Evolutionary conservation across 768 basidiomycete genomes (phyloP).

Genomic region (Suillus paluster): DNA sequence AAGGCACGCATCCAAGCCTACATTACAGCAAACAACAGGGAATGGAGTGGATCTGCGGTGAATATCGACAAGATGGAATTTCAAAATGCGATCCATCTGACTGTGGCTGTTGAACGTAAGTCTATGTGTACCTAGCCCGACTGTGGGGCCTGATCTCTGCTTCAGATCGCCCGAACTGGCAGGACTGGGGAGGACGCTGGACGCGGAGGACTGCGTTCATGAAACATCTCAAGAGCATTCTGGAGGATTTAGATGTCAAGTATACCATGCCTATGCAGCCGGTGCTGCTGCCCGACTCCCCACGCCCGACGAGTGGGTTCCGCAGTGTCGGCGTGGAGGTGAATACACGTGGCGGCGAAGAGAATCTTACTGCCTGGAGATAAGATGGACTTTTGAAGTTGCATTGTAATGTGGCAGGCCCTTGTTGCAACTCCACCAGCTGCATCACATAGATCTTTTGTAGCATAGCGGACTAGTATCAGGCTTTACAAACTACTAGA

Average conservation of each 20-base stretch:
- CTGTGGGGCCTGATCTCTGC: slow-evolving; percentile 5
- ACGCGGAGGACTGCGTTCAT: slow-evolving; percentile 75
- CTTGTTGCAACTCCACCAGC: not conserved
- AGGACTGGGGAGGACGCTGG: slow-evolving; percentile 87
- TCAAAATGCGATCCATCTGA: slow-evolving; percentile 71
- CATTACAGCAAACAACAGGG: slow-evolving; percentile 65
- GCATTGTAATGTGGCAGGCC: not conserved
- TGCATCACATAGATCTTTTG: not conserved
- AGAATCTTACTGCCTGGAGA: slow-evolving; percentile 5
- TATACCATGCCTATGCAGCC: slow-evolving; percentile 80
- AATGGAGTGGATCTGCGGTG: slow-evolving; percentile 68
- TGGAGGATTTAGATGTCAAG: slow-evolving; percentile 75
- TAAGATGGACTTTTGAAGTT: not conserved
- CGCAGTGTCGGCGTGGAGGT: slow-evolving; percentile 13
- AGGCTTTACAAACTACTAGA: not conserved
- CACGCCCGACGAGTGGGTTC: not conserved
- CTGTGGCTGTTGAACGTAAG: slow-evolving; percentile 75
- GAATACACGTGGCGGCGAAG: slow-evolving; percentile 13
- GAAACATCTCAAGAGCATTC: slow-evolving; percentile 68
- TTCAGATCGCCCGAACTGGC: slow-evolving; percentile 80
- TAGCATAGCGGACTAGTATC: not conserved
- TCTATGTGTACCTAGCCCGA: slow-evolving; percentile 15
- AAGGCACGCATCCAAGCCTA: slow-evolving; percentile 61
- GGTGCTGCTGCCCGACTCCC: slow-evolving; percentile 50
- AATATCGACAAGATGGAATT: slow-evolving; percentile 83